These are phyloP conservation scores for Colletotrichum phormii DNA, from an alignment of 2,329 filamentous ascomycete genomes.

Conservation along the genomic window DNA sequence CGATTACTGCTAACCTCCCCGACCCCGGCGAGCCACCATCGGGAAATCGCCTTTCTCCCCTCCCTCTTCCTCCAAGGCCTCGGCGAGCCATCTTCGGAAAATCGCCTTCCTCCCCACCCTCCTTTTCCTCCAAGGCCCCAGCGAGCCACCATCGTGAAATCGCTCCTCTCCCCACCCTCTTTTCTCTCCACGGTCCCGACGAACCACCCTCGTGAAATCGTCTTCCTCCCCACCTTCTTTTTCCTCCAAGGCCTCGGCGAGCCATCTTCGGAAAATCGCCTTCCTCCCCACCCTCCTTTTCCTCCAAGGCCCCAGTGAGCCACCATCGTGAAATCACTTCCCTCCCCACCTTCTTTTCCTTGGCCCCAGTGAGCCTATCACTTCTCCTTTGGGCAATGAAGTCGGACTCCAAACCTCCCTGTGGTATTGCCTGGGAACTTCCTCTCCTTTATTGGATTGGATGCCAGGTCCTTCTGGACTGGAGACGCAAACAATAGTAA, in stretches of 20 bases:
- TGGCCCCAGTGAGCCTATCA: constrained; percentile 25
- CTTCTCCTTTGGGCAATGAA: constrained; percentile 23
- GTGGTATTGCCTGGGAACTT: constrained; percentile 33
- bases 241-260: constrained; percentile 4
- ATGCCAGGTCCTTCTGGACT: constrained; percentile 12
- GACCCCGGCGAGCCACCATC: background rate
- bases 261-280: background rate
- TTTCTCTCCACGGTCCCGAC: background rate
- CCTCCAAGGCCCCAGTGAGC: background rate
- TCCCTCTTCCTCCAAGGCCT: background rate
- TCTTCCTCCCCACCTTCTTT: background rate
- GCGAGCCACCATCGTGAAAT: background rate
- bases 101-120: background rate
- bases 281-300: background rate
- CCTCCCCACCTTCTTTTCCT: background rate
- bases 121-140: background rate
- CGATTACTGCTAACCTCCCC: background rate
- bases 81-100: constrained; percentile 5
- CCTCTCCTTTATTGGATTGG: constrained; percentile 9
- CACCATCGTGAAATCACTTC: background rate
- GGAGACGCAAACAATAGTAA: constrained; percentile 1
- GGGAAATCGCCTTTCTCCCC: background rate
- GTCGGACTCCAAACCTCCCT: constrained; percentile 32
- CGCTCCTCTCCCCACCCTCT: background rate
- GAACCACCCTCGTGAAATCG: background rate